Conservation (phyloP, 257 asterid species). For the Nicotiana obtusifolia region DNA sequence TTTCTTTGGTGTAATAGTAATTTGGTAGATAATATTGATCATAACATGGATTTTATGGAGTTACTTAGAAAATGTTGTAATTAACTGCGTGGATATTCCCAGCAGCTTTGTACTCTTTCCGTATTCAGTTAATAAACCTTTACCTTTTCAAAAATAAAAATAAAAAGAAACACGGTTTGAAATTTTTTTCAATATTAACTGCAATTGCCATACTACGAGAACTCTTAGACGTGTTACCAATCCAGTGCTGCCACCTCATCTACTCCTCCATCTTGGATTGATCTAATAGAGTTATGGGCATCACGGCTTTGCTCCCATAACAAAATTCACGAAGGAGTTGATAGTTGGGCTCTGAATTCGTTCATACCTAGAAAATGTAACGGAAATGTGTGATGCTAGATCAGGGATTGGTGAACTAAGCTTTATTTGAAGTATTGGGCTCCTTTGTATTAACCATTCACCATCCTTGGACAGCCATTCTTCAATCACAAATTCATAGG, state of each 20-base stretch:
- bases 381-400: neutral
- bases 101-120: no score
- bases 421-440: neutral
- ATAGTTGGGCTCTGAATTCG: neutral
- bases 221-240: neutral
- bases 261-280: neutral
- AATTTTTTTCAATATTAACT: neutral
- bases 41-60: no score
- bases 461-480: neutral
- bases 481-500: neutral
- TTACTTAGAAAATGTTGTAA: no score
- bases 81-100: no score
- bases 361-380: neutral
- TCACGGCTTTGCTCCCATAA: neutral
- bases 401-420: neutral
- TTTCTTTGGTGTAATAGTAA: no score
- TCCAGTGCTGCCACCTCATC: neutral
- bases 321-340: neutral
- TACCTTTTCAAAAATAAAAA: no score
- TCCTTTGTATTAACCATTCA: neutral
- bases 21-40: no score
- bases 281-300: neutral
- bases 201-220: neutral
- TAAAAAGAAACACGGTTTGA: neutral
- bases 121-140: no score